A percentile compares a stretch with the other conserved stretches of the same genome.
These are phyloP conservation scores for Botryotinia globosa DNA, from an alignment of 2,329 filamentous ascomycete species.

Conservation along the genomic window DNA sequence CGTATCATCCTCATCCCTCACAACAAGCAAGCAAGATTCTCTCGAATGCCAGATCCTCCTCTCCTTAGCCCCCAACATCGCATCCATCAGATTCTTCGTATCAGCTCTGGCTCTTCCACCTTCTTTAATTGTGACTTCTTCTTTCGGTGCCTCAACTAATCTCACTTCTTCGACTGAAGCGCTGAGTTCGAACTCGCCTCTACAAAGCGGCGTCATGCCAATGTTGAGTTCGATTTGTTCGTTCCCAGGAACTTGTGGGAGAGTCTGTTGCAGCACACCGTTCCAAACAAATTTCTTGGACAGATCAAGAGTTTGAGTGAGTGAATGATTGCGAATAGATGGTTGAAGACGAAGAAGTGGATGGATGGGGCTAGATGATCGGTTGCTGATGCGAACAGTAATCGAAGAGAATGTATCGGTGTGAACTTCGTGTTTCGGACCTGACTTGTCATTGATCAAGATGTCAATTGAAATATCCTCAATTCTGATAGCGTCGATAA, in stretches of 20 bases:
- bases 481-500: slow-evolving; percentile 79
- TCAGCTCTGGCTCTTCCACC: slow-evolving; percentile 47
- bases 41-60: slow-evolving; percentile 64
- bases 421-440: slow-evolving; percentile 36
- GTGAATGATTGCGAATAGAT: slow-evolving; percentile 63
- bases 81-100: slow-evolving; percentile 57
- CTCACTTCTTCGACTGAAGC: slow-evolving; percentile 79
- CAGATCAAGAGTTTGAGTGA: slow-evolving; percentile 71
- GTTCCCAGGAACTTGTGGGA: slow-evolving; percentile 61
- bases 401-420: slow-evolving; percentile 68
- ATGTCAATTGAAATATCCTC: slow-evolving; percentile 73
- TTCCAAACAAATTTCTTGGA: slow-evolving; percentile 82
- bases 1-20: slow-evolving; percentile 44
- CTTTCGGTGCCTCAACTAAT: slow-evolving; percentile 39
- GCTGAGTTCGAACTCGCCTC: slow-evolving; percentile 78
- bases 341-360: slow-evolving; percentile 76
- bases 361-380: slow-evolving; percentile 63
- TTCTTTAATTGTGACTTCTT: slow-evolving; percentile 35
- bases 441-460: slow-evolving; percentile 43
- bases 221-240: slow-evolving; percentile 60
- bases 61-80: slow-evolving; percentile 57
- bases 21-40: slow-evolving; percentile 54
- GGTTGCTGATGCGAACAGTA: slow-evolving; percentile 70
- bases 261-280: slow-evolving; percentile 72
- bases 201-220: slow-evolving; percentile 71